Base-by-base conservation (phyloP, 2,329 filamentous ascomycete species). In the Rhinocladiella mackenziei region DNA sequence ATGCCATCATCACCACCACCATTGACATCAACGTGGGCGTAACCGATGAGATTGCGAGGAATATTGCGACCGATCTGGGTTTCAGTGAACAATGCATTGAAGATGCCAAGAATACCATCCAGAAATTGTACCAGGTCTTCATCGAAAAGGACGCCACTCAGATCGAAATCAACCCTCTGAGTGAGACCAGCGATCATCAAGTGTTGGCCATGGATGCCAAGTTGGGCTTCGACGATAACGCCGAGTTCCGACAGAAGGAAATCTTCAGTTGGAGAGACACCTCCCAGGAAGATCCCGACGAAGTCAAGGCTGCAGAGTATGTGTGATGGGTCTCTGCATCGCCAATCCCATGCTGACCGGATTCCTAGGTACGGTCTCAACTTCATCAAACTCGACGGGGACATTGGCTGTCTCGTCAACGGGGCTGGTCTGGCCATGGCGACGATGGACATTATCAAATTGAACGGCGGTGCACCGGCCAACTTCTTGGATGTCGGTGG, bases 381-480 rank as follows among this genome's bases (percentile, higher is more conserved):
- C 82, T 98, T 98, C 76, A 98, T 98, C 80, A 98, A 98, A 81
- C 84, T 98, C 51, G 92, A 97, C 65, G 92, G 92, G 67, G 92
- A 98, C 67, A 98, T 98, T 67, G 92, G 92, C 71, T 98, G 92
- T 45, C 18, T 55, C 60, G 92, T 98, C 75, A 98, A 98, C 75
- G 92, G 92, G 67, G 92, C 92, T 62, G 92, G 92, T 75, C 85
- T 98, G 58, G 92, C 92, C 72, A 98, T 98, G 92, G 92, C 92
- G 54, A 98, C 92, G 67, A 98, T 98, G 92, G 92, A 98, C 71
- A 97, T 98, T 70, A 98, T 98, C 80, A 97, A 98, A 82, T 81
- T 98, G 54, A 98, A 97, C 74, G 92, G 92, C 60, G 92, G 92
- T 55, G 76, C 81, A 64, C 92, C 92, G 53, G 92, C 92, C 60